These are phyloP conservation scores for Cystodermella granulosa DNA, from an alignment of 1,284 basidiomycete species.

Conservation along the genomic window DNA sequence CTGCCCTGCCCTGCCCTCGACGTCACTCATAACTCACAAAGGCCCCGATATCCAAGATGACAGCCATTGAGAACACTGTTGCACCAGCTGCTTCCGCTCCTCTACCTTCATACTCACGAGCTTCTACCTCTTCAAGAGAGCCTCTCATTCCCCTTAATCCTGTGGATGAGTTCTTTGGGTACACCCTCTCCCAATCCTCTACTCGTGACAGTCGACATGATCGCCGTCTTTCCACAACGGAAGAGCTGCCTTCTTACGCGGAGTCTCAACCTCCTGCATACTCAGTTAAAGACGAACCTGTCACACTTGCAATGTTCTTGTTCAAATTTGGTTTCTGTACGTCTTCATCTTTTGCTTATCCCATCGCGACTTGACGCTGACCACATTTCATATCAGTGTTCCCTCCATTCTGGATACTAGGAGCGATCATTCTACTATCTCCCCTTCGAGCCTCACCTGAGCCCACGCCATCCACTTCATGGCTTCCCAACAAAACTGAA, in stretches of 20 bases:
- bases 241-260: constrained; percentile 16
- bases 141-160: constrained; percentile 3
- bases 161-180: constrained; percentile 14
- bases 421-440: constrained; percentile 41
- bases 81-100: no score
- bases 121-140: background rate
- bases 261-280: constrained; percentile 25
- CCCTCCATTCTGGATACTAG: constrained; percentile 50
- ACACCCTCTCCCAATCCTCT: constrained; percentile 14
- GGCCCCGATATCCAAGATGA: no score
- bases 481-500: constrained; percentile 38
- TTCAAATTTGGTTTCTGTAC: constrained; percentile 44
- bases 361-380: constrained; percentile 2
- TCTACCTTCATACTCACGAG: background rate
- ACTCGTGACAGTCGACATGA: constrained; percentile 20
- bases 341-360: constrained; percentile 15
- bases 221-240: constrained; percentile 9
- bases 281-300: constrained; percentile 31
- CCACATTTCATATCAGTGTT: constrained; percentile 36
- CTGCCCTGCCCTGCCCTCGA: no score
- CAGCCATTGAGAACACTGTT: no score
- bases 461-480: constrained; percentile 20
- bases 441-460: constrained; percentile 35
- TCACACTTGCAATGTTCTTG: constrained; percentile 42
- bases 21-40: no score